Conservation (phyloP, 1,139 yeast genomes). For the Nakaseomyces delphensis region DNA sequence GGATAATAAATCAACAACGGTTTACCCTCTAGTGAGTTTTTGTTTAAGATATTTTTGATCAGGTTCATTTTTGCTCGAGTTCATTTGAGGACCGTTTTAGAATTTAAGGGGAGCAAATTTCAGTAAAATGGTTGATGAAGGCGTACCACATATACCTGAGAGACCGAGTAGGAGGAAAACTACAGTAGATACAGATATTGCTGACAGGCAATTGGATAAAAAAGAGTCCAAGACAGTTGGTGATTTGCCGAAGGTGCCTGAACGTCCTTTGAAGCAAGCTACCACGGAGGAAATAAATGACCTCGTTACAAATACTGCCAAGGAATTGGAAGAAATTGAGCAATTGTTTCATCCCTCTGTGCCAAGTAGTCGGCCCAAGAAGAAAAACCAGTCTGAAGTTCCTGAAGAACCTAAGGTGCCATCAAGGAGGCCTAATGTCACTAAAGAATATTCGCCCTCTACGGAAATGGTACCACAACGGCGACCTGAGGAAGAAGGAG, state of each 20-base stretch:
- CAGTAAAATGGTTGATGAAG: slow-evolving; percentile 5
- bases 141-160: slow-evolving; percentile 17
- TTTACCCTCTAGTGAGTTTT: no score
- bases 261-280: slow-evolving; percentile 15
- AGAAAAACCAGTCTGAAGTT: not conserved
- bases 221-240: not conserved
- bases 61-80: no score
- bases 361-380: slow-evolving; percentile 3
- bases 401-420: not conserved
- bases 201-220: slow-evolving; percentile 2
- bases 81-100: no score
- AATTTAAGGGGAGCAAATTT: not conserved
- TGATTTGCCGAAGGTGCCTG: slow-evolving; percentile 13
- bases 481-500: not conserved
- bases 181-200: not conserved
- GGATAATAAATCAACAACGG: no score
- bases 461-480: not conserved
- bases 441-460: not conserved
- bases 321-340: slow-evolving; percentile 21
- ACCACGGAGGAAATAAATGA: slow-evolving; percentile 18
- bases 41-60: no score
- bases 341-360: slow-evolving; percentile 10
- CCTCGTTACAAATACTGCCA: slow-evolving; percentile 15
- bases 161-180: slow-evolving; percentile 14
- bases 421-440: slow-evolving; percentile 1